These are phyloP conservation scores for Diaporthe humulicola DNA, from an alignment of 2,329 filamentous ascomycete species.

Conservation along the genomic window DNA sequence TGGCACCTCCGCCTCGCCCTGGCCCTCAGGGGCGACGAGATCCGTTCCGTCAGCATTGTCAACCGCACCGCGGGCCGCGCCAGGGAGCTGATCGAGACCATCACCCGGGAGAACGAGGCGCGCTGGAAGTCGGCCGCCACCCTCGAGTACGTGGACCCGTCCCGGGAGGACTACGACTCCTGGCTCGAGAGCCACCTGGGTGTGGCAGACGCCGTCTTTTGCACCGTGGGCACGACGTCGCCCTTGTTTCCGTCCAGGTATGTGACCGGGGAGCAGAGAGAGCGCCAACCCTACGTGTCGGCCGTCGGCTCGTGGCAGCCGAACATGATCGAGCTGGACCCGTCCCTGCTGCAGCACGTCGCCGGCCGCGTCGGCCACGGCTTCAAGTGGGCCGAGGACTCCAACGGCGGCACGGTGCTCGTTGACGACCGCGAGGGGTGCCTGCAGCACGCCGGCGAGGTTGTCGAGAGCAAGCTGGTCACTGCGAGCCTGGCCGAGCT, in stretches of 20 bases:
- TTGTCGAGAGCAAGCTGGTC: slow-evolving; percentile 72
- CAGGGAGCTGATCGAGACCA: slow-evolving; percentile 51
- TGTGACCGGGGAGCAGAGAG: slow-evolving; percentile 57
- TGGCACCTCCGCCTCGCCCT: slow-evolving; percentile 79
- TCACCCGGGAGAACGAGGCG: not conserved
- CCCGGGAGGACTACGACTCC: not conserved
- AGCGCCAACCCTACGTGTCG: slow-evolving; percentile 59
- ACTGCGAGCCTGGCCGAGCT: slow-evolving; percentile 69
- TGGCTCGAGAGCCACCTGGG: slow-evolving; percentile 58
- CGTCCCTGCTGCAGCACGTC: slow-evolving; percentile 63
- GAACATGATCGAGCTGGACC: slow-evolving; percentile 77
- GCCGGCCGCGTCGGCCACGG: slow-evolving; percentile 6
- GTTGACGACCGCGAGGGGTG: slow-evolving; percentile 71
- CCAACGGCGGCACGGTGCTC: slow-evolving; percentile 53
- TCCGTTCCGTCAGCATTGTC: slow-evolving; percentile 49
- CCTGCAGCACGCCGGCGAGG: slow-evolving; percentile 74
- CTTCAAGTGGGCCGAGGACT: not conserved
- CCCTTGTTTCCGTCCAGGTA: slow-evolving; percentile 71
- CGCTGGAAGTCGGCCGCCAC: not conserved
- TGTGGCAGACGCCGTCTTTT: slow-evolving; percentile 73
- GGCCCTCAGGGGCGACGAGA: slow-evolving; percentile 56
- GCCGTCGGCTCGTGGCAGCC: slow-evolving; percentile 68
- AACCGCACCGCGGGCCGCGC: slow-evolving; percentile 47
- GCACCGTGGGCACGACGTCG: slow-evolving; percentile 69
- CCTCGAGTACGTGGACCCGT: slow-evolving; percentile 45